Conservation (phyloP, 1,139 yeast species). For the Suhomyces bolitotheri region DNA sequence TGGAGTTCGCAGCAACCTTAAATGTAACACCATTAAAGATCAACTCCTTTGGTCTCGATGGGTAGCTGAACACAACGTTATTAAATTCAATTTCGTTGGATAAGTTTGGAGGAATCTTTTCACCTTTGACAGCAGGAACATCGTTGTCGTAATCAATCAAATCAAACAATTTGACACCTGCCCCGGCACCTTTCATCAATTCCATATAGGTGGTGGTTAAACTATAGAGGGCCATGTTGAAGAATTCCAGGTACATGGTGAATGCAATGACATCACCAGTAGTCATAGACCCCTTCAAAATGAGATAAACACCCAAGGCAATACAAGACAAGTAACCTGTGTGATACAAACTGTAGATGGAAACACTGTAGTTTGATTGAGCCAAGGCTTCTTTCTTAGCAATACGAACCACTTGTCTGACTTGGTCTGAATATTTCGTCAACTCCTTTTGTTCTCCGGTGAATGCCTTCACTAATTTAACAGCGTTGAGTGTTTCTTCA, state of each 20-base stretch:
- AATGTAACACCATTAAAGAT: slow-evolving; percentile 69
- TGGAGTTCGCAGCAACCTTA: slow-evolving; percentile 65
- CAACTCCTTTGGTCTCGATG: slow-evolving; percentile 78
- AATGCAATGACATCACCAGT: slow-evolving; percentile 51
- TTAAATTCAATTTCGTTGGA: slow-evolving; percentile 63
- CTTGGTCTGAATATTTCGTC: slow-evolving; percentile 40
- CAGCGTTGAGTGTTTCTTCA: slow-evolving; percentile 48
- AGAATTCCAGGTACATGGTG: slow-evolving; percentile 52
- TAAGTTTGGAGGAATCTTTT: slow-evolving; percentile 40
- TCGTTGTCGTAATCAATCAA: slow-evolving; percentile 46
- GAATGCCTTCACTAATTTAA: slow-evolving; percentile 47
- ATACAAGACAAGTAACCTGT: slow-evolving; percentile 48
- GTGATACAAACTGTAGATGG: slow-evolving; percentile 47
- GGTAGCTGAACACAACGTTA: slow-evolving; percentile 74
- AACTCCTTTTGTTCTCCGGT: slow-evolving; percentile 49
- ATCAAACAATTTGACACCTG: slow-evolving; percentile 50
- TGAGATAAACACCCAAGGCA: slow-evolving; percentile 47
- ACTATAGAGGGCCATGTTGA: slow-evolving; percentile 51
- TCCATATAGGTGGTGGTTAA: slow-evolving; percentile 54
- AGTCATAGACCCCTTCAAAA: slow-evolving; percentile 44
- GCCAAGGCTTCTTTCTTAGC: slow-evolving; percentile 51
- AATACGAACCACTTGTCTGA: slow-evolving; percentile 43
- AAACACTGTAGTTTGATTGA: slow-evolving; percentile 48
- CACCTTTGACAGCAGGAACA: slow-evolving; percentile 46
- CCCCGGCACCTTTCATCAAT: slow-evolving; percentile 57